Evolutionary conservation across 306 rosid species (phyloP).

Genomic region (Herpetospermum pedunculosum): DNA sequence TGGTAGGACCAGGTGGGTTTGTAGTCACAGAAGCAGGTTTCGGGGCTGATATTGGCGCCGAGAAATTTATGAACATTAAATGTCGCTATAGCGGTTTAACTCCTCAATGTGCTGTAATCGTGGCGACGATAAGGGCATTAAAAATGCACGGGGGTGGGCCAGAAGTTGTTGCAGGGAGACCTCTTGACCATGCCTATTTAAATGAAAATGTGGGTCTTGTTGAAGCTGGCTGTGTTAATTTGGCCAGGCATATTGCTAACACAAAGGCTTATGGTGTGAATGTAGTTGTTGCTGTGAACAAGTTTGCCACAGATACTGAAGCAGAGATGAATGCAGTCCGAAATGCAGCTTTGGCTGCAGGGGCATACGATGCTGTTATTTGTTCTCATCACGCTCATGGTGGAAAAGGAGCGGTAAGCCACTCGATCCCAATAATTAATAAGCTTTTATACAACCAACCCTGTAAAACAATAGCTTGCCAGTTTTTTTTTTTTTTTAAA

Average conservation of each 20-base stretch:
- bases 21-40: slow-evolving; percentile 99
- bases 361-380: slow-evolving; percentile 83
- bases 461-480: not conserved
- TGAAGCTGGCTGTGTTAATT: slow-evolving; percentile 88
- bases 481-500: not conserved
- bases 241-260: slow-evolving; percentile 69
- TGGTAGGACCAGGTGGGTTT: slow-evolving; percentile 94
- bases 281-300: slow-evolving; percentile 88
- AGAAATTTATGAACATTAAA: slow-evolving; percentile 92
- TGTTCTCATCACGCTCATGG: slow-evolving; percentile 96
- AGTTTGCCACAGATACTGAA: slow-evolving; percentile 78
- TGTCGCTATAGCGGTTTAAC: slow-evolving; percentile 85
- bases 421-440: not conserved
- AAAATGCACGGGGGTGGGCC: slow-evolving; percentile 99
- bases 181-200: slow-evolving; percentile 79
- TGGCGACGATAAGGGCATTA: slow-evolving; percentile 87
- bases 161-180: slow-evolving; percentile 82
- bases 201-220: slow-evolving; percentile 70
- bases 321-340: slow-evolving; percentile 69
- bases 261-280: slow-evolving; percentile 77
- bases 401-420: slow-evolving; percentile 92
- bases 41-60: slow-evolving; percentile 94
- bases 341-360: slow-evolving; percentile 65
- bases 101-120: slow-evolving; percentile 88
- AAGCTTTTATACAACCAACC: not conserved